phyloP scores from a whole-genome alignment of 371 early-diverging fungal genomes.

The Mortierella sp. region DNA sequence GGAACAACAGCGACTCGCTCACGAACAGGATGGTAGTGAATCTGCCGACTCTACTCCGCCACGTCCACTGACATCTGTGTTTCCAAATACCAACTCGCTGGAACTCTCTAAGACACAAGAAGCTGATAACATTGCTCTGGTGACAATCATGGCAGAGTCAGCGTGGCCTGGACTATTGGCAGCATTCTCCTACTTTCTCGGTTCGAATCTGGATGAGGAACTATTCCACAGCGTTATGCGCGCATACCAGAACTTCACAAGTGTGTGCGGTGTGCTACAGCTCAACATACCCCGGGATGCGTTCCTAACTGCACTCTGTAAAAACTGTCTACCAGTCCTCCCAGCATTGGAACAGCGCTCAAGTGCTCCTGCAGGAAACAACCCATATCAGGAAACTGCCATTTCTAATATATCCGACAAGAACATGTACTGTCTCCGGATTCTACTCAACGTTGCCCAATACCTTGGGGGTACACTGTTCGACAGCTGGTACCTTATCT shows the following conservation, averaged over 20 bases:
- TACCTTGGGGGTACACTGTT: constrained; percentile 81
- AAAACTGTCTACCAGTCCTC: constrained; percentile 74
- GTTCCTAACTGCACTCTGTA: constrained; percentile 86
- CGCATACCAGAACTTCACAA: constrained; percentile 81
- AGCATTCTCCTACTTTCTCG: constrained; percentile 80
- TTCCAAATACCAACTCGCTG: constrained; percentile 42
- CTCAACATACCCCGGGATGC: constrained; percentile 86
- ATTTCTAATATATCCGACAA: constrained; percentile 70
- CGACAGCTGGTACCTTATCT: constrained; percentile 86
- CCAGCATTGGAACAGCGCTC: constrained; percentile 58
- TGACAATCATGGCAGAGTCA: constrained; percentile 83
- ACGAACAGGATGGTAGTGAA: constrained; percentile 13
- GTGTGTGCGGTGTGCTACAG: constrained; percentile 85
- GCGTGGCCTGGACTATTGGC: constrained; percentile 90
- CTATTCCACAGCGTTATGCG: constrained; percentile 80
- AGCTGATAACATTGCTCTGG: constrained; percentile 72
- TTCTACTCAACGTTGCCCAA: constrained; percentile 78
- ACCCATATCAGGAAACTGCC: constrained; percentile 21
- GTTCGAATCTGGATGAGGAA: constrained; percentile 84
- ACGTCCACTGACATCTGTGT: constrained; percentile 18
- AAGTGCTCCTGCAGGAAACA: constrained; percentile 41
- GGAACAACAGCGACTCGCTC: constrained; percentile 33
- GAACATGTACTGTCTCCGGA: constrained; percentile 81
- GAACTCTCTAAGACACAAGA: constrained; percentile 42
- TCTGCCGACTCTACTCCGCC: constrained; percentile 5